A percentile compares a stretch with the other conserved stretches of the same genome.
Conservation (phyloP, 2,329 filamentous ascomycete species). For the Stagonosporopsis cucurbitacearum region DNA sequence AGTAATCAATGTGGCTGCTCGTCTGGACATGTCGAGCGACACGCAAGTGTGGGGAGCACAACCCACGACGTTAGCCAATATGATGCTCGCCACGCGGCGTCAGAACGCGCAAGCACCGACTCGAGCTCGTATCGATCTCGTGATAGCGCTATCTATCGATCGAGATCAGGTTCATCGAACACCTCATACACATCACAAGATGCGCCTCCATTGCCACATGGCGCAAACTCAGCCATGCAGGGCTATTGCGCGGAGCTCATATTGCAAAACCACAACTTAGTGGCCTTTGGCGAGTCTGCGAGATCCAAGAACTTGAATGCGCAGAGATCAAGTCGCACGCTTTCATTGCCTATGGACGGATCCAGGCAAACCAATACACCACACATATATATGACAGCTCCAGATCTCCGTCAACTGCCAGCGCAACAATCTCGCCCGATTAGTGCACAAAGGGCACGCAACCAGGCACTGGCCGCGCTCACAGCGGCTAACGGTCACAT, state of each 20-base stretch:
- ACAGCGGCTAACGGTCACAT: conserved; percentile 12
- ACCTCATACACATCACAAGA: conserved; percentile 16
- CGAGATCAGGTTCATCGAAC: conserved; percentile 22
- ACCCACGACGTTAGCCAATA: neutral
- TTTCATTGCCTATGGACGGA: neutral
- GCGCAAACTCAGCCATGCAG: neutral
- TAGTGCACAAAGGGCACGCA: conserved; percentile 14
- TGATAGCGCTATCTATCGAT: conserved; percentile 18
- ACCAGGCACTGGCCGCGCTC: conserved; percentile 15
- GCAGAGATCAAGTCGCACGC: conserved; percentile 4
- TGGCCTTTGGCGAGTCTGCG: conserved; percentile 16
- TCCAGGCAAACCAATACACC: neutral
- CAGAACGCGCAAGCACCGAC: conserved; percentile 21
- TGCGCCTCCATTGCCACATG: conserved; percentile 16
- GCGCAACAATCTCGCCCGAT: conserved; percentile 1
- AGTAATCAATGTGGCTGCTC: conserved; percentile 17
- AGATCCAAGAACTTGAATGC: conserved; percentile 9
- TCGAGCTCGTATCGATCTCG: conserved; percentile 21
- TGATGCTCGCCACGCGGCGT: conserved; percentile 9
- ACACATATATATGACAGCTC: conserved; percentile 5
- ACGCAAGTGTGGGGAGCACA: conserved; percentile 13
- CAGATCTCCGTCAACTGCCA: conserved; percentile 10
- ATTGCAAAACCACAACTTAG: conserved; percentile 11
- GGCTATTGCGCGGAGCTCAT: conserved; percentile 14
- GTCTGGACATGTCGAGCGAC: conserved; percentile 7